A percentile compares a stretch with the other conserved stretches of the same genome.
Evolutionary conservation across 2,329 filamentous ascomycete genomes (phyloP).

Genomic region (Diaporthe ampelina): DNA sequence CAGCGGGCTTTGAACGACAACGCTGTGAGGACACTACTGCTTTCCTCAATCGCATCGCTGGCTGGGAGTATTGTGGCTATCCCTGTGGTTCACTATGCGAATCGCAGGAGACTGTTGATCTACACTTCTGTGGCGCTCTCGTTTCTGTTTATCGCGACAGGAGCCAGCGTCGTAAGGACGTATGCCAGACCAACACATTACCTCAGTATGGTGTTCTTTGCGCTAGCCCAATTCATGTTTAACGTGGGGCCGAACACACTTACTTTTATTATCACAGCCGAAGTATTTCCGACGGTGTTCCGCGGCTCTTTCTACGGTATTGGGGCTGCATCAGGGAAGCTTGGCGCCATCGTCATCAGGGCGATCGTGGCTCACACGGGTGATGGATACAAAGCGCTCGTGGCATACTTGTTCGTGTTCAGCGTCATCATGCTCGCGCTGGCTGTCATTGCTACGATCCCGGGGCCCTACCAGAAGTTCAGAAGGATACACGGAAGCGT

Average conservation of each 20-base stretch:
- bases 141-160: conserved; percentile 43
- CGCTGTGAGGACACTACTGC: conserved; percentile 18
- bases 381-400: conserved; percentile 1
- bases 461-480: conserved; percentile 32
- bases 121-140: conserved; percentile 35
- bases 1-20: conserved; percentile 38
- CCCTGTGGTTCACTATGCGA: conserved; percentile 41
- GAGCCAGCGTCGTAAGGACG: conserved; percentile 43
- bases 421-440: conserved; percentile 29
- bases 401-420: conserved; percentile 23
- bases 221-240: conserved; percentile 47
- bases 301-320: conserved; percentile 51
- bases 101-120: conserved; percentile 40
- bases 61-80: conserved; percentile 42
- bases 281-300: conserved; percentile 50
- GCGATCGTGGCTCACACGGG: conserved; percentile 28
- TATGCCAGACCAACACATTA: conserved; percentile 37
- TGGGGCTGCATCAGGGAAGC: conserved; percentile 49
- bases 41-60: conserved; percentile 42
- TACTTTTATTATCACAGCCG: conserved; percentile 50
- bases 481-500: neutral
- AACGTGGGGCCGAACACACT: conserved; percentile 50
- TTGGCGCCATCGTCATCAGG: conserved; percentile 47
- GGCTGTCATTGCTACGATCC: conserved; percentile 5
- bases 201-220: conserved; percentile 43